Base-by-base conservation (phyloP, 805 yeast genomes). In the Metschnikowia henanensis region DNA sequence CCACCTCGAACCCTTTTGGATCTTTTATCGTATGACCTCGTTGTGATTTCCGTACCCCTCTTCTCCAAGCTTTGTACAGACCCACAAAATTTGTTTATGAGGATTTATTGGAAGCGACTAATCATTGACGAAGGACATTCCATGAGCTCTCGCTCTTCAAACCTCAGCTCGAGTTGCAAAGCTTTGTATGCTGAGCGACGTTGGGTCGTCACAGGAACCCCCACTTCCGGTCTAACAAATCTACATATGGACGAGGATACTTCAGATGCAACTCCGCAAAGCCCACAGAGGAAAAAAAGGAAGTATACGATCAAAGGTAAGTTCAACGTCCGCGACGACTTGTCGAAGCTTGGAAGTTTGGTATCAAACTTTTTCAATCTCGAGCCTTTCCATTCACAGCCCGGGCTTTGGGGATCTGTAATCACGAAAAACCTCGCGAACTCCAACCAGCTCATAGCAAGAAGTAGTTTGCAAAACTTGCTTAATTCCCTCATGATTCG, bases 171-270 rank as follows among this genome's bases (percentile, higher is more conserved):
- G 7, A 56, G 79, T 26, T 80, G 86, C 16, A 68, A 67, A 26
- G 62, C 66, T 18, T 55, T 84, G 35, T 59, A 62, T 37, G 76
- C 77, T 7, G 91, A 84, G 54, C 68, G 88, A 39, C 72, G 77
- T 47, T 84, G 91, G 91, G 81, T 83, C 0, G 87, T 84, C 1
- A 80, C 86, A 0, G 90, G 91, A 23, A 84, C 91, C 0, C 90
- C 90, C 4, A 83, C 89, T 0, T 74, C 85, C 0, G 91, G 91
- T 0, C 63, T 84, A 40, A 81, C 89, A 0, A 73, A 72, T 34
- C 56, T 81, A 6, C 77, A 79, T 49, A 74, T 82, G 69, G 69
- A 69, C 39, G 72, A 71, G 39, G 57, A 47, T 10, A 3, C 22
- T 0, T 8, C 28, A 13, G 45, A 46, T 12, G 5, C 35, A 7